Evolutionary conservation across 2,329 filamentous ascomycete species (phyloP), one percentile per base, ranked within the genome.

Genomic region (Mycosphaerella sp.): DNA sequence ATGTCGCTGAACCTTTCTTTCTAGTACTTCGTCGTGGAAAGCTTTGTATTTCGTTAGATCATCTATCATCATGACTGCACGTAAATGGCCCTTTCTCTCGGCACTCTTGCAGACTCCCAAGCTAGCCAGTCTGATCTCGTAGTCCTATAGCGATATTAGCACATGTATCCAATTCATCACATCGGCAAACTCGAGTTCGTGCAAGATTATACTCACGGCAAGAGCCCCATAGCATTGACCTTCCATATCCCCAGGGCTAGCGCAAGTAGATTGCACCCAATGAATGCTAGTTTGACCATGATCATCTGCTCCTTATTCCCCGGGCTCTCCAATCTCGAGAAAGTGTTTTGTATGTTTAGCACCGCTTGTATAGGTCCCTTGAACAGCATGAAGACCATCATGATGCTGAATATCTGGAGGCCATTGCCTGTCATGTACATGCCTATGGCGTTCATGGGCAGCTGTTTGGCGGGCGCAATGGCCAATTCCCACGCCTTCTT

Each of bases 341-440:
- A 97, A n/a, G 87, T 87, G 65, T 84, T 80, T 66, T 93, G 89
- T 42, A 91, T 91, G 60, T 76, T 81, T 54, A 95, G 72, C 41
- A 97, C 74, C 30, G 90, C 93, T 70, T 88, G 81, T 54, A 98
- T 79, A 8, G 93, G 93, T 60, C 87, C 94, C 77, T 97, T 97
- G 79, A 98, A 98, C 41, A 95, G 84, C 86, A 96, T 97, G 65
- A 91, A 90, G 14, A 97, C 91, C 90, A 97, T 98, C 89, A 97
- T 97, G 72, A 98, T 97, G 72, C 87, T 94, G 76, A 98, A 98
- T 60, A 98, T 97, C 70, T 98, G 93, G 41, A 98, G 81, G 55
- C 88, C 89, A 74, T 97, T 98, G 65, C 93, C 93, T 28, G 91
- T 94, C 93, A 98, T 98, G 79, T 98, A 98, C 89, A 97, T 97